Conservation (phyloP, 805 yeast genomes). For the Spathaspora gorwiae region DNA sequence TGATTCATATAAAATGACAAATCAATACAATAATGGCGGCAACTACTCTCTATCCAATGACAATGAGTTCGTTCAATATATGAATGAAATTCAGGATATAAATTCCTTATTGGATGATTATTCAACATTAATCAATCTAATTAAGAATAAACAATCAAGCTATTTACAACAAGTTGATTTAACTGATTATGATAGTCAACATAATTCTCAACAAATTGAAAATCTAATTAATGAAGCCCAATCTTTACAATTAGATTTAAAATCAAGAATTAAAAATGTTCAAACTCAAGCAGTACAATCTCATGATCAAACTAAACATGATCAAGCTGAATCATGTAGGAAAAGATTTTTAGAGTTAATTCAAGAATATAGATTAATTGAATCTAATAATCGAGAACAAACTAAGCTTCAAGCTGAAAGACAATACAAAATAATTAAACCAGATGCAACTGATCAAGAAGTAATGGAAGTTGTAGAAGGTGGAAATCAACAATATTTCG, state of each 20-base stretch:
- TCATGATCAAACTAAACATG: constrained; percentile 70
- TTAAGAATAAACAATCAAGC: constrained; percentile 37
- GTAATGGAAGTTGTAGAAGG: constrained; percentile 83
- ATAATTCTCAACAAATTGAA: constrained; percentile 72
- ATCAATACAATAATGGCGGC: constrained; percentile 13
- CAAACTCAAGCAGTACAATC: constrained; percentile 60
- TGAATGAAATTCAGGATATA: constrained; percentile 43
- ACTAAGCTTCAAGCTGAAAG: constrained; percentile 86
- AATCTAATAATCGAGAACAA: constrained; percentile 79
- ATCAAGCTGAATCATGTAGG: constrained; percentile 87
- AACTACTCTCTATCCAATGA: constrained; percentile 21
- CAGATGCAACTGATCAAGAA: constrained; percentile 79
- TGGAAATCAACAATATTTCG: constrained; percentile 84
- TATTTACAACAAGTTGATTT: constrained; percentile 39
- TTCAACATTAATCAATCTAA: constrained; percentile 33
- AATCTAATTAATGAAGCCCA: constrained; percentile 72
- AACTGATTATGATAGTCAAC: constrained; percentile 42
- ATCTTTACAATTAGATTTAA: constrained; percentile 70
- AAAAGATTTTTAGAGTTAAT: constrained; percentile 79
- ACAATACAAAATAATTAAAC: constrained; percentile 86
- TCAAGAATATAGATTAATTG: constrained; percentile 81
- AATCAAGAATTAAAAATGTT: constrained; percentile 68
- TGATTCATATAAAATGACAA: constrained; percentile 22
- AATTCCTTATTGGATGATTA: constrained; percentile 40
- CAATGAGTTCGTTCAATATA: constrained; percentile 40